Evolutionary conservation across 805 yeast species (phyloP).

Genomic region (Saccharomyces jurei): DNA sequence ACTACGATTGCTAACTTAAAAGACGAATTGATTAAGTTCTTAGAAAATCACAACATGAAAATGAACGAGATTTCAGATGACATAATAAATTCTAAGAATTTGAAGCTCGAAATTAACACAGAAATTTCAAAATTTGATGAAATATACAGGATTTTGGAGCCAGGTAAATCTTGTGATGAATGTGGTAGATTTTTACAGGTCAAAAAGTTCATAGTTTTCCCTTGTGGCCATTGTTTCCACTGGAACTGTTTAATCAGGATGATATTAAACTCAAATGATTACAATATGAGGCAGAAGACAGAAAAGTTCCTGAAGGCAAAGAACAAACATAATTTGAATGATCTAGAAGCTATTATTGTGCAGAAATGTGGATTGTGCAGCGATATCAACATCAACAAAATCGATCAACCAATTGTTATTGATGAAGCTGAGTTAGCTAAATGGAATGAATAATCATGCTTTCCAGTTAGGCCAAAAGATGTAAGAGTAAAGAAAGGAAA

Average conservation of each 20-base stretch:
- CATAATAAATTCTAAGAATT: slow-evolving; percentile 63
- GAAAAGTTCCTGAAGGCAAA: slow-evolving; percentile 33
- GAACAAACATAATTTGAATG: slow-evolving; percentile 29
- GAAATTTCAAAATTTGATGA: slow-evolving; percentile 49
- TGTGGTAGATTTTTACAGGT: slow-evolving; percentile 66
- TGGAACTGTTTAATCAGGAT: slow-evolving; percentile 71
- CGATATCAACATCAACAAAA: slow-evolving; percentile 57
- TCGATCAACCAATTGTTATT: slow-evolving; percentile 54
- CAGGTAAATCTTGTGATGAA: slow-evolving; percentile 72
- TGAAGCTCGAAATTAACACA: slow-evolving; percentile 49
- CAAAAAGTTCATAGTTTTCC: slow-evolving; percentile 71
- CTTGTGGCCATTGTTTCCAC: slow-evolving; percentile 87
- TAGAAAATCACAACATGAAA: slow-evolving; percentile 61
- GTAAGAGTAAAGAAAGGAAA: not conserved
- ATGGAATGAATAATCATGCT: slow-evolving; percentile 35
- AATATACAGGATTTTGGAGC: slow-evolving; percentile 60
- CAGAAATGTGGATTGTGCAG: slow-evolving; percentile 72
- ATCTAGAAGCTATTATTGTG: slow-evolving; percentile 52
- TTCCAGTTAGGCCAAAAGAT: not conserved
- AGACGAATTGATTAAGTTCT: slow-evolving; percentile 71
- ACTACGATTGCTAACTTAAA: slow-evolving; percentile 75
- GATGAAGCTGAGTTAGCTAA: slow-evolving; percentile 35
- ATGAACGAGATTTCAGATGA: slow-evolving; percentile 62
- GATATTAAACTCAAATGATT: slow-evolving; percentile 56
- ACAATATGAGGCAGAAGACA: slow-evolving; percentile 54